phyloP scores from a whole-genome alignment of 202 grass and related monocot species.

The Brachypodium distachyon region DNA sequence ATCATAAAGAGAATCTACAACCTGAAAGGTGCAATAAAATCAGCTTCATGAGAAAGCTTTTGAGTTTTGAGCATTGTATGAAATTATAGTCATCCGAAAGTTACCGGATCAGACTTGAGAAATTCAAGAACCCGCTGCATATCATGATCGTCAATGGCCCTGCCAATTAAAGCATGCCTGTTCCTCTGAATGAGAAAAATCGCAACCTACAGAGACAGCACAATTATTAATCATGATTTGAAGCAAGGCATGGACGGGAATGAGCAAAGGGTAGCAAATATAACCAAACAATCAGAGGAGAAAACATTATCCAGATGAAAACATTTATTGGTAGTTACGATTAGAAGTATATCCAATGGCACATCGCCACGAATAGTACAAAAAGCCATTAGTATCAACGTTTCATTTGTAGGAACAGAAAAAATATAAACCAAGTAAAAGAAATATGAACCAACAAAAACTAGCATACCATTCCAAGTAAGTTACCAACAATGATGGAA shows the following conservation, averaged over 20 bases:
- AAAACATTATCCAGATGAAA: neutral
- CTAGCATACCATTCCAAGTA: slow-evolving; percentile 84
- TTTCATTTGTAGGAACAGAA: neutral
- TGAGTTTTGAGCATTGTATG: neutral
- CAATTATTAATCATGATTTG: neutral
- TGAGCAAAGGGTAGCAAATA: neutral
- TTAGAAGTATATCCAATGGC: neutral
- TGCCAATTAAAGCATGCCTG: slow-evolving; percentile 90
- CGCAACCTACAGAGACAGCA: slow-evolving; percentile 60
- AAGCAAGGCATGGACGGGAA: neutral
- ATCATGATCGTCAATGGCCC: slow-evolving; percentile 97
- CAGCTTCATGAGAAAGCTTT: slow-evolving; percentile 2
- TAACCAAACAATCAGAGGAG: neutral
- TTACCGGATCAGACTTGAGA: slow-evolving; percentile 94
- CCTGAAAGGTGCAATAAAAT: slow-evolving; percentile 48
- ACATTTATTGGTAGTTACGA: neutral
- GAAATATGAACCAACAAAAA: slow-evolving; percentile 1
- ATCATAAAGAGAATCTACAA: slow-evolving; percentile 99
- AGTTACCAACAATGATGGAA: slow-evolving; percentile 92
- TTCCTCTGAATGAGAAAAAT: slow-evolving; percentile 99
- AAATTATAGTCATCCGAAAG: slow-evolving; percentile 10
- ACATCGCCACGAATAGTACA: too few species aligned
- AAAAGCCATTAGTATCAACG: neutral
- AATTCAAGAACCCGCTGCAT: slow-evolving; percentile 93
- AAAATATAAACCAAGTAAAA: neutral